Percentiles rank a stretch among this genome's conserved stretches.
Conservation (phyloP, 192 early-diverging fungal genomes). For the Podila minutissima region DNA sequence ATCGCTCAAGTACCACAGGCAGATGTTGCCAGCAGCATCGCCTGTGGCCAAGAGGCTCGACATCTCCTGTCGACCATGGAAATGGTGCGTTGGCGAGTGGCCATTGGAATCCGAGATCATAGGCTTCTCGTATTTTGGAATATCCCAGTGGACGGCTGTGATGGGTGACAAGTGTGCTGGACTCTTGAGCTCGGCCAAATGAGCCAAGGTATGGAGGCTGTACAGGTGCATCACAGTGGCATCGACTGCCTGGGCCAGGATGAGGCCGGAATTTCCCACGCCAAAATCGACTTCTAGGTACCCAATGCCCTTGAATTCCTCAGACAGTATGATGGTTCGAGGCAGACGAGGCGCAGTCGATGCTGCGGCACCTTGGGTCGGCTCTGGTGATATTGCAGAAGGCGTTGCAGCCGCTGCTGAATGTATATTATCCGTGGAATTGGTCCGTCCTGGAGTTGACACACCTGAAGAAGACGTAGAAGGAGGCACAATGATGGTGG, state of each 20-base stretch:
- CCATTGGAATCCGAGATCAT: slow-evolving; percentile 29
- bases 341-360: not conserved
- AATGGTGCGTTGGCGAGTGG: not conserved
- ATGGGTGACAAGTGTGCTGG: slow-evolving; percentile 36
- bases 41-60: slow-evolving; percentile 59
- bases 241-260: slow-evolving; percentile 16
- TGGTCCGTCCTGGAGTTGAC: slow-evolving; percentile 8
- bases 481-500: slow-evolving; percentile 11
- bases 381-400: not conserved
- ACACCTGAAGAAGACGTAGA: slow-evolving; percentile 9
- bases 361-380: too few relatives aligned
- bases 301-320: slow-evolving; percentile 25
- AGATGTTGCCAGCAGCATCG: slow-evolving; percentile 60
- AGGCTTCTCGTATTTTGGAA: slow-evolving; percentile 34
- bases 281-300: slow-evolving; percentile 43
- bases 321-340: slow-evolving; percentile 13
- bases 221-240: slow-evolving; percentile 32
- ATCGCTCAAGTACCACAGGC: slow-evolving; percentile 63
- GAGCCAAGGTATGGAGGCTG: slow-evolving; percentile 23
- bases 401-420: not conserved
- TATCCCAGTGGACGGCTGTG: slow-evolving; percentile 40
- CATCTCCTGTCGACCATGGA: slow-evolving; percentile 12
- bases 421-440: not conserved
- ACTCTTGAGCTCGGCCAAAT: slow-evolving; percentile 30
- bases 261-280: slow-evolving; percentile 9